A percentile compares a stretch with the other conserved stretches of the same genome.
Evolutionary conservation across 1,139 yeast species (phyloP).

Genomic region (Candida sanyaensis): DNA sequence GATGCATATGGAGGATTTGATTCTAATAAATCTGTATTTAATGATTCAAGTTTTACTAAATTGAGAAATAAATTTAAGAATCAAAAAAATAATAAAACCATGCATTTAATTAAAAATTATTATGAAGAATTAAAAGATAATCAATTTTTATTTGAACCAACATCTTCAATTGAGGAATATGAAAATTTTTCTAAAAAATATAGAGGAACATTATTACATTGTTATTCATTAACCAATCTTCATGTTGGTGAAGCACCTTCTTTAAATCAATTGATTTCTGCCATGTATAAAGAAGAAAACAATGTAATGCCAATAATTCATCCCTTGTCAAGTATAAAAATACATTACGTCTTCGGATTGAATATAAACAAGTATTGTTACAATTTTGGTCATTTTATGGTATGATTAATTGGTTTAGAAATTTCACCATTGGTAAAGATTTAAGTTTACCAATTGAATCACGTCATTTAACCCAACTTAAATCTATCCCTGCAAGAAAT

Average conservation of each 20-base stretch:
- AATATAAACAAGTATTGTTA: conserved; percentile 40
- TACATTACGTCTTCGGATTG: conserved; percentile 40
- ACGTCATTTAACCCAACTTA: conserved; percentile 28
- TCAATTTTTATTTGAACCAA: conserved; percentile 41
- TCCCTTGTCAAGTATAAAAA: conserved; percentile 38
- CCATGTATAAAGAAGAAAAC: conserved; percentile 29
- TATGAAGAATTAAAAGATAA: conserved; percentile 29
- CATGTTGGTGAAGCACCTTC: conserved; percentile 44
- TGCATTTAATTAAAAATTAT: conserved; percentile 21
- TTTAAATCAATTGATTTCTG: conserved; percentile 28
- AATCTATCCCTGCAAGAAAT: conserved; percentile 33
- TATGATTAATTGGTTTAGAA: conserved; percentile 43
- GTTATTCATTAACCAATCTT: conserved; percentile 34
- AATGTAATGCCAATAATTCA: conserved; percentile 17
- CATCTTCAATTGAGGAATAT: conserved; percentile 18
- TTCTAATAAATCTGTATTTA: conserved; percentile 4
- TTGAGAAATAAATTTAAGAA: conserved; percentile 13
- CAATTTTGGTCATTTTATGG: conserved; percentile 48
- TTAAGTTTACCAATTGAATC: conserved; percentile 36
- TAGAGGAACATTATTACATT: conserved; percentile 26
- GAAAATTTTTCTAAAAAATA: conserved; percentile 18
- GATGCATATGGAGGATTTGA: conserved; percentile 29
- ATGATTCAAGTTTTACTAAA: conserved; percentile 15
- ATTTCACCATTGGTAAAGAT: conserved; percentile 36
- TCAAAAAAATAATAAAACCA: conserved; percentile 17